Evolutionary conservation across 257 asterid genomes (phyloP).

Genomic region (Anisodus acutangulus): DNA sequence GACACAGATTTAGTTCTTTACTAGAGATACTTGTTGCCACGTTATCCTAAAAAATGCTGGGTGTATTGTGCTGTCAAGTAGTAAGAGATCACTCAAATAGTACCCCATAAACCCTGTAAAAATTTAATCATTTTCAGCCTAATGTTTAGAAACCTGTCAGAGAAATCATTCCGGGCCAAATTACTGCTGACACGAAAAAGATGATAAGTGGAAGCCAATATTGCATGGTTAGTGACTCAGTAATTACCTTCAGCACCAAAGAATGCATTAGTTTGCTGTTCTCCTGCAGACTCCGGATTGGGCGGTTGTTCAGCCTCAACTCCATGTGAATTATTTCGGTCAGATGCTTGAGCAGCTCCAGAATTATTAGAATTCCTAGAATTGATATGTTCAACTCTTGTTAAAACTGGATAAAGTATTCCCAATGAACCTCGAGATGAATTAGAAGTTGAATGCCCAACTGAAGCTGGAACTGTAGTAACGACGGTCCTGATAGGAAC

Average conservation of each 20-base stretch:
- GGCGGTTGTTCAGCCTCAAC: slow-evolving; percentile 42
- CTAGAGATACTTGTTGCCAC: background rate
- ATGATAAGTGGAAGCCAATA: background rate
- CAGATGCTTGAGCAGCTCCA: slow-evolving; percentile 55
- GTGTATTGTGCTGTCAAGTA: background rate
- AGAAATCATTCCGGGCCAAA: background rate
- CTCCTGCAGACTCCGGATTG: slow-evolving; percentile 44
- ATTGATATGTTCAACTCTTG: slow-evolving; percentile 63
- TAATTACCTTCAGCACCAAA: slow-evolving; percentile 50
- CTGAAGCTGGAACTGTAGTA: slow-evolving; percentile 62
- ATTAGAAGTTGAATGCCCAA: slow-evolving; percentile 50
- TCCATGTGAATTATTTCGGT: slow-evolving; percentile 42
- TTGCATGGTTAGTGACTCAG: background rate
- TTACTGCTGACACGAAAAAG: background rate
- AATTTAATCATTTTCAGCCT: background rate
- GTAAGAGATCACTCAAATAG: background rate
- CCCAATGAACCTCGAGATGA: slow-evolving; percentile 71
- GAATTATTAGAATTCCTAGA: slow-evolving; percentile 46
- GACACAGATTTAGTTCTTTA: background rate
- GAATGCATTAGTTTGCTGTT: slow-evolving; percentile 43
- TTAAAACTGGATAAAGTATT: slow-evolving; percentile 69
- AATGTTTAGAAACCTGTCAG: background rate
- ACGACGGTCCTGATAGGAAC: slow-evolving; percentile 63
- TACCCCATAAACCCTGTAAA: background rate
- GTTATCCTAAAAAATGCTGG: background rate